A percentile compares a stretch with the other conserved stretches of the same genome.
These are phyloP conservation scores for Rhizopus sp. DNA, from an alignment of 371 early-diverging fungal genomes.

Conservation along the genomic window DNA sequence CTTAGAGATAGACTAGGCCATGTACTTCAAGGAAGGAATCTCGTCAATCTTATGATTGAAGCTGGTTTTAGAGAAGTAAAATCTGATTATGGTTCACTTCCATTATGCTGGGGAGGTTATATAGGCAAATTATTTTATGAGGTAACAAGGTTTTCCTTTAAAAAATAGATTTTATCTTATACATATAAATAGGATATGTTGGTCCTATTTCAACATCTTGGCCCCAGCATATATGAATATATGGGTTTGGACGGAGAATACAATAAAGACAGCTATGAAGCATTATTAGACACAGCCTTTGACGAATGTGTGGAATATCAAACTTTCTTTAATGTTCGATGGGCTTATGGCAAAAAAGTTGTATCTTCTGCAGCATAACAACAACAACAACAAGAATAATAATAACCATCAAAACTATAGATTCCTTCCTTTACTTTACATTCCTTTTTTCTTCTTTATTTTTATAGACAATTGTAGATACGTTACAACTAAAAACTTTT, in stretches of 20 bases:
- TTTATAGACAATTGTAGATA: not conserved
- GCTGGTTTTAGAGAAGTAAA: conserved; percentile 30
- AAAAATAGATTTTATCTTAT: not conserved
- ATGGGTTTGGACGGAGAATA: conserved; percentile 23
- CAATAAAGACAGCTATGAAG: conserved; percentile 22
- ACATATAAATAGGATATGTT: conserved; percentile 18
- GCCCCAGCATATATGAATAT: conserved; percentile 20
- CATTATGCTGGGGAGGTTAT: conserved; percentile 48
- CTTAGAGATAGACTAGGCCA: conserved; percentile 8
- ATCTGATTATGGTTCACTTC: conserved; percentile 39
- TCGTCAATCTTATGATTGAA: conserved; percentile 21
- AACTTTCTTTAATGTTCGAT: conserved; percentile 39
- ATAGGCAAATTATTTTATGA: conserved; percentile 45
- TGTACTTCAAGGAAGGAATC: conserved; percentile 20
- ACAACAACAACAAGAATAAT: too few relatives aligned
- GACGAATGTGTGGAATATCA: conserved; percentile 47
- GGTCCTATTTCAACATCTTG: conserved; percentile 19
- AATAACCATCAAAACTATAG: too few relatives aligned
- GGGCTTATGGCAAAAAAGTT: conserved; percentile 34
- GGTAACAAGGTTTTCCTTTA: conserved; percentile 18
- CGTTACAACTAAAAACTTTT: too few relatives aligned
- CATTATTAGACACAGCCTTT: conserved; percentile 39
- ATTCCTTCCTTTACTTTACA: too few relatives aligned
- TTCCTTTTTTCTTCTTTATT: too few relatives aligned
- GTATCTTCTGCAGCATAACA: not conserved